Evolutionary conservation across 2,329 filamentous ascomycete species (phyloP).

Genomic region (Coniochaeta hoffmannii): DNA sequence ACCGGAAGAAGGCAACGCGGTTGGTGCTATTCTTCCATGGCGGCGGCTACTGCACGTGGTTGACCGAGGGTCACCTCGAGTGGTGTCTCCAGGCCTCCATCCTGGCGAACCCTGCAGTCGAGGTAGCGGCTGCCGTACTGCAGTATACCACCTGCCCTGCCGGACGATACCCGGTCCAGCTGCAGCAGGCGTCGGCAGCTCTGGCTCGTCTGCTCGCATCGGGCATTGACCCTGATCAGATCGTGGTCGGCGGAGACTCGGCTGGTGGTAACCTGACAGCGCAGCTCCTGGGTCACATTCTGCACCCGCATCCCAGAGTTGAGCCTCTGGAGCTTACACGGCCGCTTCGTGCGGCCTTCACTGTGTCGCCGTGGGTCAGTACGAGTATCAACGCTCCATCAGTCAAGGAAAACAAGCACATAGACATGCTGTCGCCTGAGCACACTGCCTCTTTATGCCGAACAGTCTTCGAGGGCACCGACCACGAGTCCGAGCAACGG

Average conservation of each 20-base stretch:
- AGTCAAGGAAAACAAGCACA: slow-evolving; percentile 17
- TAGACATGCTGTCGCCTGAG: slow-evolving; percentile 24
- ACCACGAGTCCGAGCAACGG: slow-evolving; percentile 8
- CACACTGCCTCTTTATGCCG: slow-evolving; percentile 7
- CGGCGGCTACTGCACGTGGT: slow-evolving; percentile 19
- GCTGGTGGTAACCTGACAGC: slow-evolving; percentile 26
- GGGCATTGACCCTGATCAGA: slow-evolving; percentile 21
- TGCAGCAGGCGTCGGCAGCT: slow-evolving; percentile 23
- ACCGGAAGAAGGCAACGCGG: slow-evolving; percentile 17
- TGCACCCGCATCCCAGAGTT: slow-evolving; percentile 20
- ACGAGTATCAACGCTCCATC: slow-evolving; percentile 12
- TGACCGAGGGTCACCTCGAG: slow-evolving; percentile 14
- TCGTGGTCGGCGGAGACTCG: slow-evolving; percentile 29
- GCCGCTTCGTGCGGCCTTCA: slow-evolving; percentile 22
- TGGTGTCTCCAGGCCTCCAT: slow-evolving; percentile 20
- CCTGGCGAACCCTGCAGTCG: slow-evolving; percentile 6
- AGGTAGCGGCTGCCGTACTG: slow-evolving; percentile 24
- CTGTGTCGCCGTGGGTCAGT: slow-evolving; percentile 26
- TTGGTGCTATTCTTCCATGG: slow-evolving; percentile 23
- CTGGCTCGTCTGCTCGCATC: slow-evolving; percentile 20
- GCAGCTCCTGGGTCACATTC: slow-evolving; percentile 23
- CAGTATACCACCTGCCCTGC: slow-evolving; percentile 25
- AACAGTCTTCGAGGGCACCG: slow-evolving; percentile 8
- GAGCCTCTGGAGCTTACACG: slow-evolving; percentile 15
- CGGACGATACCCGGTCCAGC: slow-evolving; percentile 22